Conservation (phyloP, 192 early-diverging fungal species). For the Coemansia sp. region DNA sequence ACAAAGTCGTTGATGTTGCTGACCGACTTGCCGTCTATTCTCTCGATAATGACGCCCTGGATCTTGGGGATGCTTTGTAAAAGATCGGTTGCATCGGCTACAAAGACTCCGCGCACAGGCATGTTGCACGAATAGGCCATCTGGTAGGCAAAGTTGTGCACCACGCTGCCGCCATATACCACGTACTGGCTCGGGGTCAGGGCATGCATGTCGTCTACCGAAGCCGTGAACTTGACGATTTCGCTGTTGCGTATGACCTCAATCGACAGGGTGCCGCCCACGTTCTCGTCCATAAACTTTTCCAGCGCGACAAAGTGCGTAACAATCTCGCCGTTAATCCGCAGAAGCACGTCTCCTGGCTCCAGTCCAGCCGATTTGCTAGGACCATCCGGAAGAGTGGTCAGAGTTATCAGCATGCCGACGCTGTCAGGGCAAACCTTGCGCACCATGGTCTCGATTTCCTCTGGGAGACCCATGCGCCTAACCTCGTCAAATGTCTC, state of each 20-base stretch:
- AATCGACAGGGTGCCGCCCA: conserved; percentile 54
- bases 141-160: conserved; percentile 73
- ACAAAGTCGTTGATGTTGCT: conserved; percentile 66
- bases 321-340: conserved; percentile 61
- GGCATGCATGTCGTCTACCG: conserved; percentile 68
- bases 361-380: conserved; percentile 57
- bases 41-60: conserved; percentile 54
- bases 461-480: conserved; percentile 64
- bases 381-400: conserved; percentile 67
- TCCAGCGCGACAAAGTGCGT: conserved; percentile 72
- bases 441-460: conserved; percentile 64
- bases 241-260: conserved; percentile 60
- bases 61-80: conserved; percentile 3
- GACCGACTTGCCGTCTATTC: conserved; percentile 64
- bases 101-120: conserved; percentile 77
- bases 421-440: conserved; percentile 60
- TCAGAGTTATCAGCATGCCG: conserved; percentile 66
- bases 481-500: conserved; percentile 69
- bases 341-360: conserved; percentile 71
- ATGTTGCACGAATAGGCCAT: conserved; percentile 68
- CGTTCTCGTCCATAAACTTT: conserved; percentile 60
- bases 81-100: conserved; percentile 53
- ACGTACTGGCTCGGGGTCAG: conserved; percentile 83
- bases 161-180: conserved; percentile 78
- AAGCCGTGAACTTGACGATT: conserved; percentile 43